These are phyloP conservation scores for Fragilariopsis cylindrus DNA, from an alignment of 108 stramenopile species.

Conservation along the genomic window DNA sequence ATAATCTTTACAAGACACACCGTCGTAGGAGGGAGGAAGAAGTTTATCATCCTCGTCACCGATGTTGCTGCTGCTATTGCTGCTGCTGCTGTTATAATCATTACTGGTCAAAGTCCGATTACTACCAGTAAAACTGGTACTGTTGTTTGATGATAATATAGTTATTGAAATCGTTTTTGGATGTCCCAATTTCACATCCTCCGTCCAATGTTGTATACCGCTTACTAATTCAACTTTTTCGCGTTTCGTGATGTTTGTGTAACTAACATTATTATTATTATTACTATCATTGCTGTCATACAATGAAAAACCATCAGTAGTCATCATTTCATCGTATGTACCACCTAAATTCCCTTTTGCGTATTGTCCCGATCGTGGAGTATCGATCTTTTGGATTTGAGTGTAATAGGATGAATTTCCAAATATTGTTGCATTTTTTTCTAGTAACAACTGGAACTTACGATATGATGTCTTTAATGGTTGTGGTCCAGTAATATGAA, in stretches of 20 bases:
- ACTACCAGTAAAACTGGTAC: neutral
- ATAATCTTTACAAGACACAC: slow-evolving; percentile 12
- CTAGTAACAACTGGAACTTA: neutral
- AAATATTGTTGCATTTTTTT: slow-evolving; percentile 10
- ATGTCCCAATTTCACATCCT: neutral
- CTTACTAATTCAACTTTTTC: slow-evolving; percentile 3
- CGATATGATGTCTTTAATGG: slow-evolving; percentile 25
- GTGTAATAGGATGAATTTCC: slow-evolving; percentile 10
- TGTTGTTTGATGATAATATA: neutral
- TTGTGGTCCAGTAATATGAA: slow-evolving; percentile 45
- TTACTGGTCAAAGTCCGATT: neutral
- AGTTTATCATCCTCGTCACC: no score
- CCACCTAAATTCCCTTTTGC: neutral
- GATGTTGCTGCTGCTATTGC: no score
- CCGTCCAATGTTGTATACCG: slow-evolving; percentile 9
- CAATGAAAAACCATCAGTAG: neutral
- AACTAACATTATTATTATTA: slow-evolving; percentile 5
- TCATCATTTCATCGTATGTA: slow-evolving; percentile 3
- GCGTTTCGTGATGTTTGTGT: slow-evolving; percentile 10
- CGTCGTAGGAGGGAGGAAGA: neutral
- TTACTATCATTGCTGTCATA: neutral
- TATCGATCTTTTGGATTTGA: slow-evolving; percentile 2
- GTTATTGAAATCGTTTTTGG: neutral
- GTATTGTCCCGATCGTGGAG: neutral
- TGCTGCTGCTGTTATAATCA: no score